Evolutionary conservation across 1,284 basidiomycete genomes (phyloP).

Genomic region (Boletus sp.): DNA sequence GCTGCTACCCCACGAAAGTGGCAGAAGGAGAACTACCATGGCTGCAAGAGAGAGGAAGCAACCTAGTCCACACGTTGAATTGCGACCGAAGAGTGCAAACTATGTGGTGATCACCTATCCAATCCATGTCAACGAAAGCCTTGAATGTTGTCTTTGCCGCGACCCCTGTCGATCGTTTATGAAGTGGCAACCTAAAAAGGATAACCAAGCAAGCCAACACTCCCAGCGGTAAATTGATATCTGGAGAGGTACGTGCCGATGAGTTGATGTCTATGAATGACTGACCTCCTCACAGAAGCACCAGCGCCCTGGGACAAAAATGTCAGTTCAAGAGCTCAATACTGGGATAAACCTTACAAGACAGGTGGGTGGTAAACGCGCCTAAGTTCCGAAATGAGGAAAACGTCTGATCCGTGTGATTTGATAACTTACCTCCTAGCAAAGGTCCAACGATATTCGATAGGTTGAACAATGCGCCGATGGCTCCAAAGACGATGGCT

Average conservation of each 20-base stretch:
- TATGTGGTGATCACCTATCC: conserved; percentile 10
- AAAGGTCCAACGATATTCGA: conserved; percentile 19
- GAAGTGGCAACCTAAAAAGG: conserved; percentile 3
- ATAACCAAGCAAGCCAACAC: conserved; percentile 6
- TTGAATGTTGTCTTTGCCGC: not conserved
- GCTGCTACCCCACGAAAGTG: conserved; percentile 12
- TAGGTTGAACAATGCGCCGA: conserved; percentile 11
- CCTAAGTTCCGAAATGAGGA: conserved; percentile 8
- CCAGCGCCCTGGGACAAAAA: conserved; percentile 15
- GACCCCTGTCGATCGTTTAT: conserved; percentile 1
- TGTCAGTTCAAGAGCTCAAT: not conserved
- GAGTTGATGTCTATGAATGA: not conserved
- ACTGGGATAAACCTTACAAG: conserved; percentile 11
- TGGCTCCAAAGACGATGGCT: conserved; percentile 12
- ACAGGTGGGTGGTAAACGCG: conserved; percentile 9
- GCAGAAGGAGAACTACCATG: conserved; percentile 11
- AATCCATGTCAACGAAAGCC: conserved; percentile 10
- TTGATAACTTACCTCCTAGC: conserved; percentile 9
- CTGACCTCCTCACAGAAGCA: conserved; percentile 14
- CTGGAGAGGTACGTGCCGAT: conserved; percentile 1
- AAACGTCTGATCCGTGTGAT: not conserved
- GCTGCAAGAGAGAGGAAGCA: conserved; percentile 14
- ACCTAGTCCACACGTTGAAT: conserved; percentile 4
- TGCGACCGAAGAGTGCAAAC: not conserved
- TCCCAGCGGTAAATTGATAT: conserved; percentile 18